Conservation (phyloP, 192 early-diverging fungal genomes). For the Entomortierella lignicola region DNA sequence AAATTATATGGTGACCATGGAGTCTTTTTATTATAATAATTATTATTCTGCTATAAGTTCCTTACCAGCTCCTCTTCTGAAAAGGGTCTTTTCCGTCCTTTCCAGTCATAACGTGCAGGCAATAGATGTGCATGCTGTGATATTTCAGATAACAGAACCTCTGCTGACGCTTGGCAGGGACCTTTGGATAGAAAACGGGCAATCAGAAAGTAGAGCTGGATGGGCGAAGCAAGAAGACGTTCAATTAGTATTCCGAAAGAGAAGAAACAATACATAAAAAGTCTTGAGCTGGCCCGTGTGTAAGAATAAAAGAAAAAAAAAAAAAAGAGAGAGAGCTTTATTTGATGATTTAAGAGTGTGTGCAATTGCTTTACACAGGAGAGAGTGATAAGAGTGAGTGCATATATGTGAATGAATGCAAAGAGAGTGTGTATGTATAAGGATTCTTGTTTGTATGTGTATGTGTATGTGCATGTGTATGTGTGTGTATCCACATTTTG, state of each 20-base stretch:
- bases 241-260: background rate
- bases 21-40: too few species aligned
- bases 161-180: conserved; percentile 65
- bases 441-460: background rate
- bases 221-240: conserved; percentile 6
- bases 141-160: conserved; percentile 61
- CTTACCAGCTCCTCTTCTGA: conserved; percentile 70
- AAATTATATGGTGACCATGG: too few species aligned
- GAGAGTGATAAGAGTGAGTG: background rate
- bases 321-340: background rate
- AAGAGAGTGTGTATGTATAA: background rate
- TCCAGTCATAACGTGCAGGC: conserved; percentile 78
- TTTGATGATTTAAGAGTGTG: background rate
- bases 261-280: too few species aligned
- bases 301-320: background rate
- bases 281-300: background rate
- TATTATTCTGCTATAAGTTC: too few species aligned
- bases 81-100: conserved; percentile 64
- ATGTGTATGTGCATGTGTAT: background rate
- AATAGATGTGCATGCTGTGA: conserved; percentile 62
- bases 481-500: background rate
- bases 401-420: background rate
- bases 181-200: conserved; percentile 73
- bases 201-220: conserved; percentile 78
- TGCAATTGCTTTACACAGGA: background rate